These are phyloP conservation scores for Starmerella bacillaris DNA, from an alignment of 805 yeast species.

Conservation along the genomic window DNA sequence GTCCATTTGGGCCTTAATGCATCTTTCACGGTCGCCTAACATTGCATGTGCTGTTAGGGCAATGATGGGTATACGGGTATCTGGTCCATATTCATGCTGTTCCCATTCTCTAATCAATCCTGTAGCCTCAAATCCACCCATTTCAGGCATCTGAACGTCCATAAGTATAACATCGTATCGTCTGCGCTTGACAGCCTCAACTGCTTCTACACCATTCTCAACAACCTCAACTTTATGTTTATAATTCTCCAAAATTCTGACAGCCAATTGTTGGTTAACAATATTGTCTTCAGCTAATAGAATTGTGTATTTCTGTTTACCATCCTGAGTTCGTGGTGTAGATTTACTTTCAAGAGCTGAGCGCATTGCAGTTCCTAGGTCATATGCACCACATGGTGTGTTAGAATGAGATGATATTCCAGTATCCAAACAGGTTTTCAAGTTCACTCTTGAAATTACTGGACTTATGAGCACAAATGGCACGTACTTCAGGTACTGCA, in stretches of 20 bases:
- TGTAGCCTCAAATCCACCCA: conserved; percentile 22
- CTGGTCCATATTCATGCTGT: conserved; percentile 51
- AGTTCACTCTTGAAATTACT: conserved; percentile 55
- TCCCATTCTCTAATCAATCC: conserved; percentile 62
- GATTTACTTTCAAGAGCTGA: conserved; percentile 75
- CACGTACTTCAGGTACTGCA: conserved; percentile 66
- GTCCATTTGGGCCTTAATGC: conserved; percentile 80
- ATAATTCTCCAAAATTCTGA: conserved; percentile 67
- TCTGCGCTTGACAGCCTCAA: conserved; percentile 43
- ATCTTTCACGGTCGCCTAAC: conserved; percentile 80
- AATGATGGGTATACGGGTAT: conserved; percentile 68
- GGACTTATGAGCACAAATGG: conserved; percentile 68
- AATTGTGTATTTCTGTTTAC: conserved; percentile 54
- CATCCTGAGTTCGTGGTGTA: conserved; percentile 63
- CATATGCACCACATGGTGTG: conserved; percentile 68
- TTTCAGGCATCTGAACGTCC: conserved; percentile 22
- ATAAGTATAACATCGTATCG: conserved; percentile 19
- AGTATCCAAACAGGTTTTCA: conserved; percentile 65
- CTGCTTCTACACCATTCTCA: conserved; percentile 76
- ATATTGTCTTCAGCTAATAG: conserved; percentile 78
- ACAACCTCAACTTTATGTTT: conserved; percentile 84
- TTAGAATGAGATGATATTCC: conserved; percentile 81
- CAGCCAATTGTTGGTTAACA: conserved; percentile 83
- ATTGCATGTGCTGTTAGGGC: conserved; percentile 87
- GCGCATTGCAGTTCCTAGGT: conserved; percentile 62